Percentiles rank a stretch among this genome's conserved stretches.
These are phyloP conservation scores for Rhizopus arrhizus DNA, from an alignment of 371 early-diverging fungal species.

Conservation along the genomic window DNA sequence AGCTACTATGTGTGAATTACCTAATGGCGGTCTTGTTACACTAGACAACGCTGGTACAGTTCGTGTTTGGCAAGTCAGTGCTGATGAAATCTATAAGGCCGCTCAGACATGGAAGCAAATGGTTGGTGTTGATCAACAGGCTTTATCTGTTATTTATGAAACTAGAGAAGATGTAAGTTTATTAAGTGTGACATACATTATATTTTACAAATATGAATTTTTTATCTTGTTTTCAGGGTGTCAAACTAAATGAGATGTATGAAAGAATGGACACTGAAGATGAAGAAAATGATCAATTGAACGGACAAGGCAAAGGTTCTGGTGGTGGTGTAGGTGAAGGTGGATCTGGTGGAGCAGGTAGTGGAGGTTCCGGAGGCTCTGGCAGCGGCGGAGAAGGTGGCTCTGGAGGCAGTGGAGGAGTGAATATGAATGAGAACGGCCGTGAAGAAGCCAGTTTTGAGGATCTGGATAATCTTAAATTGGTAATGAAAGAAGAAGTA, in stretches of 20 bases:
- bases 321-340: slow-evolving; percentile 40
- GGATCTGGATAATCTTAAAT: slow-evolving; percentile 62
- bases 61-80: slow-evolving; percentile 71
- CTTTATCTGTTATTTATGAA: slow-evolving; percentile 67
- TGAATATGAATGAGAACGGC: slow-evolving; percentile 59
- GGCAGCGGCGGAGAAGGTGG: slow-evolving; percentile 38
- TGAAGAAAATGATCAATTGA: slow-evolving; percentile 47
- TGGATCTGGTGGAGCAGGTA: slow-evolving; percentile 31
- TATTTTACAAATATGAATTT: not conserved
- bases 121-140: slow-evolving; percentile 71
- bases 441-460: slow-evolving; percentile 66
- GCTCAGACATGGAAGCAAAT: slow-evolving; percentile 76
- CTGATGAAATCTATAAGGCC: slow-evolving; percentile 58
- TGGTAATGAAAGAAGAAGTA: slow-evolving; percentile 46
- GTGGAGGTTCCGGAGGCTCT: slow-evolving; percentile 35
- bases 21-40: slow-evolving; percentile 67
- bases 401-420: slow-evolving; percentile 46
- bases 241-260: slow-evolving; percentile 7
- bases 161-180: slow-evolving; percentile 48
- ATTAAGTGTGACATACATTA: not conserved
- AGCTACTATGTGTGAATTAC: slow-evolving; percentile 65
- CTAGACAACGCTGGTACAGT: slow-evolving; percentile 69
- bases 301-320: slow-evolving; percentile 39
- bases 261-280: slow-evolving; percentile 14
- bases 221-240: slow-evolving; percentile 3